Evolutionary conservation across 371 early-diverging fungal species (phyloP).

Genomic region (Funneliformis caledonium): DNA sequence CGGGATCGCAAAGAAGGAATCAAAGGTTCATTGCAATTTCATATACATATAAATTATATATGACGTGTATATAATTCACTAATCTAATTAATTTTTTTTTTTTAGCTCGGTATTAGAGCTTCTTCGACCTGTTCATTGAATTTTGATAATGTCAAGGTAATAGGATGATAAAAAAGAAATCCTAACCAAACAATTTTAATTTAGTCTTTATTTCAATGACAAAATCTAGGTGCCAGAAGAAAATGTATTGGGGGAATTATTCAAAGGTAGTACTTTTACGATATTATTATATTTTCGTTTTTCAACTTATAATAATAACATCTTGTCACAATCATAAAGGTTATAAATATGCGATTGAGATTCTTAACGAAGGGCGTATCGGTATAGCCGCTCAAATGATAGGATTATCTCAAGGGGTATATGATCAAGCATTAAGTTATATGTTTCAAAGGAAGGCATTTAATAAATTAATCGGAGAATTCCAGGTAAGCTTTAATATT

Average conservation of each 20-base stretch:
- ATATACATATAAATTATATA: background rate
- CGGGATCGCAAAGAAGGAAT: conserved; percentile 94
- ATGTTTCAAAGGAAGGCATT: conserved; percentile 97
- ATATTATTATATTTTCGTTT: background rate
- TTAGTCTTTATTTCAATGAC: background rate
- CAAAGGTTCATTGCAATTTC: conserved; percentile 62
- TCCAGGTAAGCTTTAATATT: conserved; percentile 65
- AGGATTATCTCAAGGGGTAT: conserved; percentile 95
- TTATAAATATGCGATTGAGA: conserved; percentile 98
- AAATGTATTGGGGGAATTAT: conserved; percentile 92
- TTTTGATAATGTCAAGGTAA: conserved; percentile 87
- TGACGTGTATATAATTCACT: background rate
- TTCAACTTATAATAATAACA: background rate
- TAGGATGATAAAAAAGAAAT: background rate
- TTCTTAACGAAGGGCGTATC: conserved; percentile 97
- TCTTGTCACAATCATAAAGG: conserved; percentile 51
- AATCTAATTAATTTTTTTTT: background rate
- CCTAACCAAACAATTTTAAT: background rate
- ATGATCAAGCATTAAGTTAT: conserved; percentile 90
- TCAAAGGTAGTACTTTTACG: conserved; percentile 56
- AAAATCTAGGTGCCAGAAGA: conserved; percentile 71
- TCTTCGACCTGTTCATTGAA: conserved; percentile 94
- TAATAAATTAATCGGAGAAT: conserved; percentile 81
- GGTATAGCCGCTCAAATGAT: conserved; percentile 99
- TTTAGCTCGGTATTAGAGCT: conserved; percentile 91